phyloP scores from a whole-genome alignment of 257 asterid species.

The Solanum sejunctum region DNA sequence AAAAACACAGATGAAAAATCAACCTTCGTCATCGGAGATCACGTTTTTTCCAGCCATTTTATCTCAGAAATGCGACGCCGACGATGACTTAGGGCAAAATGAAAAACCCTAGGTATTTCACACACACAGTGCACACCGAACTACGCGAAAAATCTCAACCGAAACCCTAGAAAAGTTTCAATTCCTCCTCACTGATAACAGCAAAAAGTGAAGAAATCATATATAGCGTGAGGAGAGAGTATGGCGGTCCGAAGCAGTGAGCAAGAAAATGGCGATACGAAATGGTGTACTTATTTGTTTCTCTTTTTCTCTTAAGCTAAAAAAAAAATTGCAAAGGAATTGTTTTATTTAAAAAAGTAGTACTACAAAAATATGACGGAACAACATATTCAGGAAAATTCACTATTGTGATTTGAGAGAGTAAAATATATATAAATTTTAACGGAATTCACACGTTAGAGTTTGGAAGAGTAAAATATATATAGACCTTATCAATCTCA shows the following conservation, averaged over 20 bases:
- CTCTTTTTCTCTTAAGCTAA: too few relatives aligned
- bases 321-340: too few relatives aligned
- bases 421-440: too few relatives aligned
- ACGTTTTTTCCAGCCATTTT: slow-evolving; percentile 58
- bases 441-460: too few relatives aligned
- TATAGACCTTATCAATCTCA: too few relatives aligned
- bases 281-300: background rate
- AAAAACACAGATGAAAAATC: background rate
- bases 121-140: background rate
- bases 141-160: background rate
- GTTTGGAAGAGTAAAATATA: too few relatives aligned
- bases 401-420: too few relatives aligned
- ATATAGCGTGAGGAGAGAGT: background rate
- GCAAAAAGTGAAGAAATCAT: background rate
- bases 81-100: slow-evolving; percentile 2
- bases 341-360: too few relatives aligned
- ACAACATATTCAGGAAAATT: too few relatives aligned
- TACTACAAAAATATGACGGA: too few relatives aligned
- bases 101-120: slow-evolving; percentile 31
- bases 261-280: background rate
- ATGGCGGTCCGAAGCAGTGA: background rate
- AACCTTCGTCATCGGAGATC: slow-evolving; percentile 83
- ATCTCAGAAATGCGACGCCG: background rate
- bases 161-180: background rate
- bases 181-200: background rate